A percentile compares a stretch with the other conserved stretches of the same genome.
These are phyloP conservation scores for Erigeron philadelphicus DNA, from an alignment of 140 eudicot species.

Conservation along the genomic window DNA sequence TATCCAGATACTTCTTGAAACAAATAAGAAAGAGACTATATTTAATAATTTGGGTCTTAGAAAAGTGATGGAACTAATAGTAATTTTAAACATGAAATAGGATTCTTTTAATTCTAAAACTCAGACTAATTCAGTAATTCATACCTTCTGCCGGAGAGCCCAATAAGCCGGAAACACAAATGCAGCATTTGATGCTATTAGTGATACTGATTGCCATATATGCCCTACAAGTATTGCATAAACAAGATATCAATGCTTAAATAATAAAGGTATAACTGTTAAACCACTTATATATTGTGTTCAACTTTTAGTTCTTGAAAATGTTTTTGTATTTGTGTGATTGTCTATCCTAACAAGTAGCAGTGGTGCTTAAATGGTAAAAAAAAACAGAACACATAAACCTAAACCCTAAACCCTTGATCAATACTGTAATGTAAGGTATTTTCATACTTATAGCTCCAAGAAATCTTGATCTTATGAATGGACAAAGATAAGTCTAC, in stretches of 20 bases:
- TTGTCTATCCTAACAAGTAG: no score
- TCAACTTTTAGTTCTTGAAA: neutral
- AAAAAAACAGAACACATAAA: no score
- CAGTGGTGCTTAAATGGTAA: no score
- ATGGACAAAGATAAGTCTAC: slow-evolving; percentile 33
- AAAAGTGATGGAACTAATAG: neutral
- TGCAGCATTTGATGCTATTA: slow-evolving; percentile 90
- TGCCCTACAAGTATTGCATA: slow-evolving; percentile 58
- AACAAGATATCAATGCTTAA: neutral
- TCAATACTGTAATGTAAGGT: neutral
- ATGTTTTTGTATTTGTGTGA: neutral
- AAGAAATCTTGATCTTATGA: neutral
- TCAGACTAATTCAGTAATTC: neutral
- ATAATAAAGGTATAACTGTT: neutral
- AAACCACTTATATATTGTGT: neutral
- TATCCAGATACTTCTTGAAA: neutral
- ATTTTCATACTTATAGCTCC: neutral
- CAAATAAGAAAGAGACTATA: neutral
- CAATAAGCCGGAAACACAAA: slow-evolving; percentile 88
- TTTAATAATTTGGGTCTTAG: no score
- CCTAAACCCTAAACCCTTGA: no score
- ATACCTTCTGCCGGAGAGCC: slow-evolving; percentile 82
- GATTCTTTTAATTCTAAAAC: neutral
- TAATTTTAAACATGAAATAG: neutral
- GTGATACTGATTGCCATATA: slow-evolving; percentile 75